Base-by-base conservation (phyloP, 1,284 basidiomycete genomes). In the Ceratobasidium sp. region DNA sequence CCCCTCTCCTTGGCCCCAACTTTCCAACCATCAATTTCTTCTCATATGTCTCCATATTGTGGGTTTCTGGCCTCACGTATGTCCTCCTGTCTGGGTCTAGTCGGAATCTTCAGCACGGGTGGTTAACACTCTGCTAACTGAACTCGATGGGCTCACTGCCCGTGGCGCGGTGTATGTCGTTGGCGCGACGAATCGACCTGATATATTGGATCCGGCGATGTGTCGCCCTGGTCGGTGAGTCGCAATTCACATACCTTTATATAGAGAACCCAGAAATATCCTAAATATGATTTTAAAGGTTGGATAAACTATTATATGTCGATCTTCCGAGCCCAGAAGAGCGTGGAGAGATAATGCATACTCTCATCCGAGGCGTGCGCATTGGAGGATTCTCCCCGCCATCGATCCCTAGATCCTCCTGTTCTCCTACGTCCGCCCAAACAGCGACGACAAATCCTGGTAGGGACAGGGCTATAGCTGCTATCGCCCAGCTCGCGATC, bases 201-300 rank as follows among this genome's bases (percentile, higher is more conserved):
- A 98, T 84, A 98, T 98, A 90, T 96, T 98, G 77, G 97, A 98
- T 81, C 97, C 97, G 0, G 97, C 97, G 3, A 98, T 98, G 96
- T 95, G 96, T 74, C 92, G 96, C 19, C 97, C 97, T 0, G 97
- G 97, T 0, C 89, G 97, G 64, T 66, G n/a, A 51, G 64, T 53
- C 6, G 6, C 13, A 19, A 1, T 49, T 31, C 14, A 6, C 13
- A 11, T 19, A 16, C 2, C 14, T 24, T 2, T 29, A 19, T 19
- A 14, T 8, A 2, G 34, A 16, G 6, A 13, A 16, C 46, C 62
- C 43, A 64, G 41, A 13, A 31, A 31, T 61, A 14, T 31, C 49
- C 24, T 9, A 53, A 11, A 6, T 24, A 22, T 31, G 27, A 3
- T 5, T 31, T 14, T 34, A 37, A 37, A 66, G 64, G 1, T 87